Percentiles rank a stretch among this genome's conserved stretches.
Conservation (phyloP, 2,329 filamentous ascomycete species). For the Emericellopsis cladophorae region DNA sequence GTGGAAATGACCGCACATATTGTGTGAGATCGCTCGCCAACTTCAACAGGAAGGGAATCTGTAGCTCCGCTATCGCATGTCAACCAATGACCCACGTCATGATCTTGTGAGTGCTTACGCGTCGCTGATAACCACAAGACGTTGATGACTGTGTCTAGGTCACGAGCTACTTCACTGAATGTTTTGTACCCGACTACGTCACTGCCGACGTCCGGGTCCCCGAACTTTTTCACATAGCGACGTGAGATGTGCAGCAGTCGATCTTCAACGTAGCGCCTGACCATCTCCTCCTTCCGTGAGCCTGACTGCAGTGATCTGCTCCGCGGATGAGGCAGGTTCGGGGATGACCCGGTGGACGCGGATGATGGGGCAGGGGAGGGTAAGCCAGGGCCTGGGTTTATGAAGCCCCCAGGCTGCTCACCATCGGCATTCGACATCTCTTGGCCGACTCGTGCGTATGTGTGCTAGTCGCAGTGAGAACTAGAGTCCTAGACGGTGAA, state of each 20-base stretch:
- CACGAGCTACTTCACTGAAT: constrained; percentile 59
- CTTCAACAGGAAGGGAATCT: constrained; percentile 73
- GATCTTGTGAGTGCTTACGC: constrained; percentile 42
- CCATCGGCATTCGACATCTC: neutral
- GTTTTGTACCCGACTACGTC: constrained; percentile 39
- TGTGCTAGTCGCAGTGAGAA: too few species aligned
- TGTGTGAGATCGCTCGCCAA: constrained; percentile 61
- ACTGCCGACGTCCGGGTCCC: constrained; percentile 29
- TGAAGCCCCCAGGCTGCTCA: constrained; percentile 33
- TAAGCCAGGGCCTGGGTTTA: constrained; percentile 25
- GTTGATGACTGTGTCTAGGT: constrained; percentile 64
- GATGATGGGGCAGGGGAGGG: constrained; percentile 43
- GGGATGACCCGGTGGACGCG: constrained; percentile 24
- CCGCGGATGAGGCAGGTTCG: constrained; percentile 41
- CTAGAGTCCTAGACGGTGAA: too few species aligned
- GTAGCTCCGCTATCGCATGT: constrained; percentile 50
- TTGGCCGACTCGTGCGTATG: too few species aligned
- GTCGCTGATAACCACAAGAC: constrained; percentile 81
- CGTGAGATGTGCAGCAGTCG: constrained; percentile 40
- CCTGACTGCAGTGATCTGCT: constrained; percentile 38
- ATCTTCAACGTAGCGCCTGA: constrained; percentile 43
- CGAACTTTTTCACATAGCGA: constrained; percentile 48
- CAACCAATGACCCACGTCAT: neutral
- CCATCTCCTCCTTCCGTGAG: constrained; percentile 46
- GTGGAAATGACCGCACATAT: constrained; percentile 59